phyloP scores from a whole-genome alignment of 352 stramenopile genomes.

The Globisporangium apiculatum region DNA sequence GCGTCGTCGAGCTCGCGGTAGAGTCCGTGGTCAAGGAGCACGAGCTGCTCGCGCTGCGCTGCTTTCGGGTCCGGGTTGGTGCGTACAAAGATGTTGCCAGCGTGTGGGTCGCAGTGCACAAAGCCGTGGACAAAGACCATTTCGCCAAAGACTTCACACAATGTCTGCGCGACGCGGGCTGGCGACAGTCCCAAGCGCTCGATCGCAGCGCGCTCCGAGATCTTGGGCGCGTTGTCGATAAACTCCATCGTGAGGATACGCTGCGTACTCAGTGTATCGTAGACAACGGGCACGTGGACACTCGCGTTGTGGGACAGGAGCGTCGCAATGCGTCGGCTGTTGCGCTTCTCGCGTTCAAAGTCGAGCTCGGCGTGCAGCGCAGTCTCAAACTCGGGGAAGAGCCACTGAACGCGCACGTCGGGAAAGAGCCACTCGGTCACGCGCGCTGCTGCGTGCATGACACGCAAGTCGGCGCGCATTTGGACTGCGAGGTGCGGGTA shows the following conservation, averaged over 20 bases:
- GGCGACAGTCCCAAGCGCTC: conserved; percentile 68
- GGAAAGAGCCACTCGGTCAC: conserved; percentile 84
- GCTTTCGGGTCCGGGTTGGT: conserved; percentile 35
- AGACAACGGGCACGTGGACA: conserved; percentile 82
- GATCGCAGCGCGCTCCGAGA: conserved; percentile 88
- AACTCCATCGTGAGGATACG: conserved; percentile 97
- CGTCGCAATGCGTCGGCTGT: conserved; percentile 55
- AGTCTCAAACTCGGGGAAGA: conserved; percentile 93
- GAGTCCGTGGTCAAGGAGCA: conserved; percentile 96
- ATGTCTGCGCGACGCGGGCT: conserved; percentile 71
- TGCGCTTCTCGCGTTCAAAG: conserved; percentile 82
- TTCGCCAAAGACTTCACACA: conserved; percentile 92
- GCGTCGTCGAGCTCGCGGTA: conserved; percentile 91
- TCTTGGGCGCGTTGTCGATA: conserved; percentile 91
- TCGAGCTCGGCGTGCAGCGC: conserved; percentile 71
- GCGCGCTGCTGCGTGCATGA: conserved; percentile 54
- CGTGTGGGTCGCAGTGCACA: conserved; percentile 96
- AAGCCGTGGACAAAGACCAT: conserved; percentile 95
- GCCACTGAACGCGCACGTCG: conserved; percentile 91
- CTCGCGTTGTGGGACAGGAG: conserved; percentile 45
- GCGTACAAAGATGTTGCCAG: conserved; percentile 91
- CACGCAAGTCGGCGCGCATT: conserved; percentile 64
- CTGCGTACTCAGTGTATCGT: conserved; percentile 81
- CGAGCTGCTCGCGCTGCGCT: conserved; percentile 81
- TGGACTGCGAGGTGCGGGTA: conserved; percentile 84